Base-by-base conservation (phyloP, 176 grass and related monocot species). In the Neostapfia colusana region DNA sequence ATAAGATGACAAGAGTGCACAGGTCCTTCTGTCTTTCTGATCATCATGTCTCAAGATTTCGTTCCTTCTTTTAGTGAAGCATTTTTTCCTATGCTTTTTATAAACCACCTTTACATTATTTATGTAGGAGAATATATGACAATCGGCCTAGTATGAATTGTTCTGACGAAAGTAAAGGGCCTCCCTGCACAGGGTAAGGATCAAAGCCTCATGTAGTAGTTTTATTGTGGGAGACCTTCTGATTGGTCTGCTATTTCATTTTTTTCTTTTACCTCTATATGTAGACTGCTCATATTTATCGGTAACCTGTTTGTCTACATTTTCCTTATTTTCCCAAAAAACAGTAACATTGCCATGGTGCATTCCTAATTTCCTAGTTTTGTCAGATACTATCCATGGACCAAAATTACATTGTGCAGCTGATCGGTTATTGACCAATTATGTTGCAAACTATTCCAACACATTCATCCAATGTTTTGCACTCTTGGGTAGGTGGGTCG, bases 101-200 rank as follows among this genome's bases (percentile, higher is more conserved):
- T 38, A 13, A 70, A 18, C 45, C 50, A 43, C n/a, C 31, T 78
- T 72, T 67, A 40, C 69, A 77, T 48, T 41, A 41, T 23, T 85
- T 77, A 14, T 80, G 61, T 61, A 95, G 95, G 79, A 90, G 91
- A 81, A 83, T 99, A 86, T 95, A 99, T 34, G 84, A 89, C 51
- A 85, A 65, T 65, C 88, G 84, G 55, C 85, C 87, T 65, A 92
- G 86, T 69, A 81, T 93, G 69, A 95, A 92, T 73, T 99, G 91
- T 80, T 92, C 91, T 44, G 88, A 84, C 41, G 82, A 92, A 68
- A 99, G 95, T 86, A 84, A 79, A 84, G 95, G 87, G 74, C 95
- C 95, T 88, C 95, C 91, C 18, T 99, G 95, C 71, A 95, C 91
- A 40, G 95, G 95, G 95, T 99, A 99, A 83, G 74, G 38, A 38